Conservation (phyloP, 495 filamentous ascomycete genomes). For the Penicillium canariense region DNA sequence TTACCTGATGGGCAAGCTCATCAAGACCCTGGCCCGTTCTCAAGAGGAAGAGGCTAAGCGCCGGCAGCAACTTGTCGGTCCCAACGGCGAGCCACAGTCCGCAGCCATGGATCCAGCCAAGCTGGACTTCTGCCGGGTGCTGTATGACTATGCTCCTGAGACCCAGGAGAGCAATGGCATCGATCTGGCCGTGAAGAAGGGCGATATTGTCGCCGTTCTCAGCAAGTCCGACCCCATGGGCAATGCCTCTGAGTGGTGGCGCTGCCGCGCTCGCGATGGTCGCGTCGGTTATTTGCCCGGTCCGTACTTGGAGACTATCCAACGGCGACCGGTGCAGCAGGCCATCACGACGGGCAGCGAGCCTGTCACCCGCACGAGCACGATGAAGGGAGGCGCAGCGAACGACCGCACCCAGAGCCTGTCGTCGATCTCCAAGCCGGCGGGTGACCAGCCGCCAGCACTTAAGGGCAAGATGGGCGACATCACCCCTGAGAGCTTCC, state of each 20-base stretch:
- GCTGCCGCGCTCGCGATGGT: slow-evolving; percentile 88
- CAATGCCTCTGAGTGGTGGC: slow-evolving; percentile 94
- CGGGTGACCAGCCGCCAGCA: slow-evolving; percentile 35
- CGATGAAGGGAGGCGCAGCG: slow-evolving; percentile 55
- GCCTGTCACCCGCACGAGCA: slow-evolving; percentile 52
- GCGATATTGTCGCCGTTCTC: slow-evolving; percentile 91
- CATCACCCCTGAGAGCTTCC: slow-evolving; percentile 81
- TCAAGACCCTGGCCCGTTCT: slow-evolving; percentile 75
- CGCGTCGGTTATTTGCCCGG: slow-evolving; percentile 86
- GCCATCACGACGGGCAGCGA: slow-evolving; percentile 47
- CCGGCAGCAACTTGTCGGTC: slow-evolving; percentile 50
- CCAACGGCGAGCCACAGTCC: slow-evolving; percentile 47
- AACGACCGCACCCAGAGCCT: slow-evolving; percentile 29
- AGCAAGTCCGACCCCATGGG: slow-evolving; percentile 91
- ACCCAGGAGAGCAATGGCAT: slow-evolving; percentile 64
- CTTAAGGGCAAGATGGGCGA: slow-evolving; percentile 53
- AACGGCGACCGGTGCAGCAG: slow-evolving; percentile 62
- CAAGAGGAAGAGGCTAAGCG: slow-evolving; percentile 75
- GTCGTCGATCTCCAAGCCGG: slow-evolving; percentile 20
- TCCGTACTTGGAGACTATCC: slow-evolving; percentile 82
- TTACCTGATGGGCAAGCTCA: slow-evolving; percentile 93
- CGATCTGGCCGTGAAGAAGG: slow-evolving; percentile 90
- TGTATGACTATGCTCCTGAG: slow-evolving; percentile 90
- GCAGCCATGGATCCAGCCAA: slow-evolving; percentile 75
- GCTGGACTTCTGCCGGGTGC: slow-evolving; percentile 89